phyloP scores from a whole-genome alignment of 2,329 filamentous ascomycete species.

The Paraconiothyrium sp. region DNA sequence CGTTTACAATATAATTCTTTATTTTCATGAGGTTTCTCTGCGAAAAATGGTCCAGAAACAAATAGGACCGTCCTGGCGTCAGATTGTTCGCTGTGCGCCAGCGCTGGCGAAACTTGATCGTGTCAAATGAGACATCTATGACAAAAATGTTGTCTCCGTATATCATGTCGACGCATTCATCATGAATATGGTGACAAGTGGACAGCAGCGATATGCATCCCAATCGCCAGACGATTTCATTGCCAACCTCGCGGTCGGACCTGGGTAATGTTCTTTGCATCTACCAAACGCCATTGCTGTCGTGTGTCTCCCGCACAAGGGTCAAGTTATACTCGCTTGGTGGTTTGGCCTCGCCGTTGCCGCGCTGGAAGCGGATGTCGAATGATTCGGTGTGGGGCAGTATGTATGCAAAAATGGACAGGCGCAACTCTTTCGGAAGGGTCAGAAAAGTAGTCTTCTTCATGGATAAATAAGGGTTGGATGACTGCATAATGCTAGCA shows the following conservation, averaged over 20 bases:
- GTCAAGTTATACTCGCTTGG: constrained; percentile 43
- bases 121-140: constrained; percentile 55
- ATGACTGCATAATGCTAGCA: constrained; percentile 26
- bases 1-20: constrained; percentile 53
- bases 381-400: constrained; percentile 53
- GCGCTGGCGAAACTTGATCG: constrained; percentile 56
- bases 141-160: constrained; percentile 59
- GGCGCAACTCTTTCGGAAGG: constrained; percentile 57
- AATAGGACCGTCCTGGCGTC: constrained; percentile 51
- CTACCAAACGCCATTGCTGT: constrained; percentile 36
- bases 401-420: constrained; percentile 53
- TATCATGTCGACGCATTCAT: constrained; percentile 56
- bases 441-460: constrained; percentile 38
- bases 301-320: constrained; percentile 36
- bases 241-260: constrained; percentile 37
- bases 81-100: constrained; percentile 56
- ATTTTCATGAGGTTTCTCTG: constrained; percentile 53
- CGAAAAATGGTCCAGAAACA: constrained; percentile 55
- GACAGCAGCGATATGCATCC: constrained; percentile 53
- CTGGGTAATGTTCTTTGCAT: constrained; percentile 38
- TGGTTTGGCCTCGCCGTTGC: constrained; percentile 22
- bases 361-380: constrained; percentile 30
- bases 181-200: constrained; percentile 54
- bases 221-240: constrained; percentile 55
- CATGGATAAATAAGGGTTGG: neutral